Percentiles rank a stretch among this genome's conserved stretches.
These are phyloP conservation scores for Trichocomaceae sp. DNA, from an alignment of 2,329 filamentous ascomycete genomes.

Conservation along the genomic window DNA sequence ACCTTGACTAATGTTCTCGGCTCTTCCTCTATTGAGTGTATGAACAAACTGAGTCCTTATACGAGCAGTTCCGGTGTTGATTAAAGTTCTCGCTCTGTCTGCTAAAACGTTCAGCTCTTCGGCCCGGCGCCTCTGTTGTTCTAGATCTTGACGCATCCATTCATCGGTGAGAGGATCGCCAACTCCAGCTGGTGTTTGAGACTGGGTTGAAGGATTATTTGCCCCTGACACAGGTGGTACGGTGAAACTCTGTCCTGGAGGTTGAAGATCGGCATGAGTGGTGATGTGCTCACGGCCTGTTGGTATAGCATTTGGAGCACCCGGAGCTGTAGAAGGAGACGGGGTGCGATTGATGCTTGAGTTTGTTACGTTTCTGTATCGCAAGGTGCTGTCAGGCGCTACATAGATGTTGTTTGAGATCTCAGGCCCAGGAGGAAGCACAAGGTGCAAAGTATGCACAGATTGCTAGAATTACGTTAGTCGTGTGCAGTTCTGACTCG, in stretches of 20 bases:
- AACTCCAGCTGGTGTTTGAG: not conserved
- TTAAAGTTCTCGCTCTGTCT: slow-evolving; percentile 9
- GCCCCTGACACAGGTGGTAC: not conserved
- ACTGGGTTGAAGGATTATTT: not conserved
- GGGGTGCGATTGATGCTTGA: not conserved
- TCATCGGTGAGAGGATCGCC: not conserved
- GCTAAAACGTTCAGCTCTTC: slow-evolving; percentile 8
- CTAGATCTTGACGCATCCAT: slow-evolving; percentile 5
- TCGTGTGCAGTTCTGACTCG: not conserved
- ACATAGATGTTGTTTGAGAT: slow-evolving; percentile 11
- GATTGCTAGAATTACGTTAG: slow-evolving; percentile 17
- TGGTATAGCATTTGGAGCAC: not conserved
- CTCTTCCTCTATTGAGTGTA: not conserved
- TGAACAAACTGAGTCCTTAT: not conserved
- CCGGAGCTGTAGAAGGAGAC: not conserved
- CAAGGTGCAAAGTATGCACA: slow-evolving; percentile 35
- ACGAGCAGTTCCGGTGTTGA: slow-evolving; percentile 2
- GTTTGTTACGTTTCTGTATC: slow-evolving; percentile 7
- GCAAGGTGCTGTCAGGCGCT: slow-evolving; percentile 11
- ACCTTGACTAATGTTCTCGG: not conserved
- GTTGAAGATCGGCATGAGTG: not conserved
- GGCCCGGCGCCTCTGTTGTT: slow-evolving; percentile 7
- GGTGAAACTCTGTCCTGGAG: not conserved
- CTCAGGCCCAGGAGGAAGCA: slow-evolving; percentile 33
- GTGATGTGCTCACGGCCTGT: not conserved